Evolutionary conservation across 495 filamentous ascomycete genomes (phyloP), one percentile per base, ranked within the genome.

Genomic region (Polyplosphaeria fusca): DNA sequence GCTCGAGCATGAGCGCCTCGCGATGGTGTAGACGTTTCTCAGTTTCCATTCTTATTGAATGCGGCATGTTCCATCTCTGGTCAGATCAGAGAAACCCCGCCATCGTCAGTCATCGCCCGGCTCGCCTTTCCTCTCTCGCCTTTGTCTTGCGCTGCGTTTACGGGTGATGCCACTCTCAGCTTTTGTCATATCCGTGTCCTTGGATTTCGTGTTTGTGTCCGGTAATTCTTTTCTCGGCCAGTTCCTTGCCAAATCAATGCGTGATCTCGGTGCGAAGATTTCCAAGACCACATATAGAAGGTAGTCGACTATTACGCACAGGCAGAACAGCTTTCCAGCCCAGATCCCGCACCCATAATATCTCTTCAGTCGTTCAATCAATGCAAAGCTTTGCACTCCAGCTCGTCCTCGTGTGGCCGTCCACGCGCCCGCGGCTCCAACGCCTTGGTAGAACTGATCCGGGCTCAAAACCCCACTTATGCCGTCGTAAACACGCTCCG

Each of bases 301-400:
- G 63, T 92, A 96, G 67, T 98, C 93, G 41, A 98, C 86, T 57
- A 96, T 84, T 14, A 92, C 91, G 56, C 91, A 96, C 1, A 98
- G 72, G 63, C 91, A 95, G 67, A 98, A 98, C 20, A 98, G 72
- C 72, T 98, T 98, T 5, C 93, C 93, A 9, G 93, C 93, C 93
- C 93, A 98, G 35, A 97, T 90, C n/a, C 93, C 93, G 66, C 93
- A 98, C n/a, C 93, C 93, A 66, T 97, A 98, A 66, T 98, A 97
- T 23, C 91, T 74, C 71, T 98, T 98, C 20, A 98, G 70, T 18
- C 93, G 80, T 67, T 98, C 93, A 63, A 98, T 95, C 23, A 98
- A 79, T 1, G 89, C 88, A 71, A 93, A 94, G 68, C 86, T 91
- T 62, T 87, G 85, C 18, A 83, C 81, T 22, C 84, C 82, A 0